A percentile compares a stretch with the other conserved stretches of the same genome.
phyloP scores from a whole-genome alignment of 2,329 filamentous ascomycete genomes.

The Xylariaceae sp. region DNA sequence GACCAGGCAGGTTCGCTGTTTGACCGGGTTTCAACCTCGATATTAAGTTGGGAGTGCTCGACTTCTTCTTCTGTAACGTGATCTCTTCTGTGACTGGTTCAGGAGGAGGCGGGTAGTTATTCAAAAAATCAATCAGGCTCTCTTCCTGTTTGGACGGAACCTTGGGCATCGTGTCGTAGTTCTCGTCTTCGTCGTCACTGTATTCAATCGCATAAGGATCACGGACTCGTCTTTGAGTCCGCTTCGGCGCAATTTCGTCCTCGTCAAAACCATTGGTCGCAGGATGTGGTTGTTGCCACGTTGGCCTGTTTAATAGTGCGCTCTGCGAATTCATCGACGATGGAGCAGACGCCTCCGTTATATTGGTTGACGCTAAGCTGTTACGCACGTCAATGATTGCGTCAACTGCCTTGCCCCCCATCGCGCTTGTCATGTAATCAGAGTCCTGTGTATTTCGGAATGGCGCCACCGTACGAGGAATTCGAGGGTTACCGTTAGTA shows the following conservation, averaged over 20 bases:
- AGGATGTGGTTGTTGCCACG: slow-evolving; percentile 34
- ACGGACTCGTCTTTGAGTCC: slow-evolving; percentile 70
- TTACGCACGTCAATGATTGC: slow-evolving; percentile 51
- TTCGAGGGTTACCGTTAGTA: slow-evolving; percentile 57
- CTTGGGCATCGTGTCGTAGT: slow-evolving; percentile 42
- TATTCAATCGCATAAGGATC: slow-evolving; percentile 94
- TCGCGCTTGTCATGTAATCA: slow-evolving; percentile 58
- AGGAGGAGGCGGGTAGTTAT: slow-evolving; percentile 61
- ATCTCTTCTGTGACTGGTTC: slow-evolving; percentile 38
- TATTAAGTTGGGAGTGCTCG: slow-evolving; percentile 57
- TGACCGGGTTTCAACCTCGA: slow-evolving; percentile 45
- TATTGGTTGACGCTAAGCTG: slow-evolving; percentile 51
- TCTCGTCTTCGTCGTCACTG: slow-evolving; percentile 60
- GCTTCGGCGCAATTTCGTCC: slow-evolving; percentile 56
- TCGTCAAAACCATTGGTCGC: slow-evolving; percentile 40
- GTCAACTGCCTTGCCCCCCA: slow-evolving; percentile 53
- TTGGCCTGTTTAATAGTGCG: slow-evolving; percentile 51
- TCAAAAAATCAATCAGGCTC: slow-evolving; percentile 68
- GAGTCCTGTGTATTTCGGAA: slow-evolving; percentile 84
- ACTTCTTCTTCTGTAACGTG: slow-evolving; percentile 55
- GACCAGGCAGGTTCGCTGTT: slow-evolving; percentile 24
- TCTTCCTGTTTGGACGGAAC: slow-evolving; percentile 52
- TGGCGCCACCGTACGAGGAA: slow-evolving; percentile 76
- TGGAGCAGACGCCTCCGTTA: slow-evolving; percentile 54
- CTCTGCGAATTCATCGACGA: slow-evolving; percentile 73